Base-by-base conservation (phyloP, 345 rosid genomes). In the Arabidopsis thaliana region DNA sequence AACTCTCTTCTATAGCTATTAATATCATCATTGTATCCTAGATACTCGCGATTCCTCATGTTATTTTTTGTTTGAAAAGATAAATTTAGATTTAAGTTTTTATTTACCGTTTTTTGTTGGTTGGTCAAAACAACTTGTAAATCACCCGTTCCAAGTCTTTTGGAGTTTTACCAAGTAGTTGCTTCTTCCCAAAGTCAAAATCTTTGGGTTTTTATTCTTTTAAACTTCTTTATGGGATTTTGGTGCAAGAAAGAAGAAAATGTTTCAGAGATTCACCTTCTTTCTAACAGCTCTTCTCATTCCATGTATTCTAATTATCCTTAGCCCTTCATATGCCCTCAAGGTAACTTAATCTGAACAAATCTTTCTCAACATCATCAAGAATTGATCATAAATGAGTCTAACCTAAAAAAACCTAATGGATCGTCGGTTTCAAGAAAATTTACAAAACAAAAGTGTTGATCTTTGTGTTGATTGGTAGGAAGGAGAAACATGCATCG, bases 401-500 rank as follows among this genome's bases (percentile, higher is more conserved):
- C 13, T 7, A 20, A 36, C 12, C 59, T 45, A n/a, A 40, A 53
- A 61, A 1, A 14, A 14, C 52, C 14, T 16, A 36, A 48, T 37
- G 7, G 46, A 44, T 69, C 46, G 6, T 46, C 16, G n/a, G 32
- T 28, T 68, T 16, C 1, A 4, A 34, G 11, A 6, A 25, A 48
- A 9, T 9, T 14, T 48, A 48, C 28, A 44, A 12, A 14, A 71
- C 2, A 55, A 11, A 59, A 8, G 23, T 48, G 6, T 44, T 57
- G 32, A 75, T 77, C 6, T 70, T 55, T 42, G 32, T 53, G 13
- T 56, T 72, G 37, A 14, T 65, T 59, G 23, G 40, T 84, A 91
- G 99, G 86, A 86, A 32, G 99, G 99, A 69, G 85, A 86, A 78
- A 86, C 90, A 53, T 94, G 99, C 75, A 73, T 84, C 34, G 62